Conservation (phyloP, 2,329 filamentous ascomycete genomes). For the Coniochaeta sp. region DNA sequence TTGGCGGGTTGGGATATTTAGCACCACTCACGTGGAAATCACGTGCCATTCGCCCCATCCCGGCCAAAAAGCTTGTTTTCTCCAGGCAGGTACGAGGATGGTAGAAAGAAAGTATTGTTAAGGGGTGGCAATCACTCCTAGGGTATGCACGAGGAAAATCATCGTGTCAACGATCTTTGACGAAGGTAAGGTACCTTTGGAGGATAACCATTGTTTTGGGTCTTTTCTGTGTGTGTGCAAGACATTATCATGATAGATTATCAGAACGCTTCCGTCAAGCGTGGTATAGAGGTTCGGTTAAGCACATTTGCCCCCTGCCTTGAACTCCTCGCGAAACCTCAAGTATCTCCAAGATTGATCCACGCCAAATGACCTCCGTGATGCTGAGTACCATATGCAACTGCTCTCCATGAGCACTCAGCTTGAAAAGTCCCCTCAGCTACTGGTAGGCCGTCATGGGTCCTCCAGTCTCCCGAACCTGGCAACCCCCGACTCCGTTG, state of each 20-base stretch:
- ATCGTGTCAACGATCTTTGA: no score
- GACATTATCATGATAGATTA: neutral
- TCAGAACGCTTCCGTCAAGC: neutral
- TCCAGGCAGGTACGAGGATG: no score
- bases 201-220: neutral
- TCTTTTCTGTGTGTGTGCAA: neutral
- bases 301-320: neutral
- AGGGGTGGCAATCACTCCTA: no score
- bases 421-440: neutral
- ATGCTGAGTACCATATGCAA: neutral
- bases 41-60: neutral
- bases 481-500: neutral
- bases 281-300: neutral
- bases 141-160: no score
- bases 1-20: neutral
- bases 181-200: no score
- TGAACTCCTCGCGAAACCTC: neutral
- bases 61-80: neutral
- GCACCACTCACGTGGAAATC: neutral
- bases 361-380: neutral
- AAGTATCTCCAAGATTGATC: neutral
- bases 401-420: neutral
- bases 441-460: neutral
- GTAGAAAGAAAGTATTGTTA: no score
- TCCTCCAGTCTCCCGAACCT: neutral